Conservation (phyloP, 2,329 filamentous ascomycete species). For the Arachnomyces sp. region DNA sequence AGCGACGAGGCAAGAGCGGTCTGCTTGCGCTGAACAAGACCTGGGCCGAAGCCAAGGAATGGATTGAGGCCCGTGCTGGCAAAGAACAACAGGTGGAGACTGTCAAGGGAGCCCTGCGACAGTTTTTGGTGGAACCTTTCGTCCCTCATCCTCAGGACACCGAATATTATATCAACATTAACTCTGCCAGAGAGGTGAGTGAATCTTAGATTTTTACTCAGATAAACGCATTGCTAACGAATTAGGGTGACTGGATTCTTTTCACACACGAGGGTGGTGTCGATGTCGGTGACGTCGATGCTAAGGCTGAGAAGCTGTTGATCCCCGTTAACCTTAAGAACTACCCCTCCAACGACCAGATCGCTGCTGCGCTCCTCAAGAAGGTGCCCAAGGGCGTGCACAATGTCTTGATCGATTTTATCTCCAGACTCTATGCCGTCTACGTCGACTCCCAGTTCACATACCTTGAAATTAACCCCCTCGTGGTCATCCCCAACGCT, state of each 20-base stretch:
- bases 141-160: slow-evolving; percentile 91
- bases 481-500: slow-evolving; percentile 93
- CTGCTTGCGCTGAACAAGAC: slow-evolving; percentile 94
- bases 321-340: slow-evolving; percentile 90
- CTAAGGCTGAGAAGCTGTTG: slow-evolving; percentile 96
- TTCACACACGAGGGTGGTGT: slow-evolving; percentile 99
- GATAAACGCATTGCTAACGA: slow-evolving; percentile 8
- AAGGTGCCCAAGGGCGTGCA: slow-evolving; percentile 93
- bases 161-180: slow-evolving; percentile 99
- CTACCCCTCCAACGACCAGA: slow-evolving; percentile 93
- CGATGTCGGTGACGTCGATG: slow-evolving; percentile 97
- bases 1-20: slow-evolving; percentile 98
- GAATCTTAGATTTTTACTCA: slow-evolving; percentile 6
- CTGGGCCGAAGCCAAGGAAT: slow-evolving; percentile 87
- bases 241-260: slow-evolving; percentile 95
- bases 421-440: slow-evolving; percentile 93
- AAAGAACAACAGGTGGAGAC: slow-evolving; percentile 92
- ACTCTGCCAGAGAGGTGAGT: slow-evolving; percentile 98
- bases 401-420: slow-evolving; percentile 98
- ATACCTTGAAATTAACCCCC: slow-evolving; percentile 99
- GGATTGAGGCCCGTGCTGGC: slow-evolving; percentile 85
- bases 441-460: slow-evolving; percentile 99
- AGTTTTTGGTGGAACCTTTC: slow-evolving; percentile 97
- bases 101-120: slow-evolving; percentile 75
- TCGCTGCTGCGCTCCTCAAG: slow-evolving; percentile 73